Evolutionary conservation across 352 stramenopile species (phyloP), one percentile per base, ranked within the genome.

Genomic region (Aphanomyces invadans): DNA sequence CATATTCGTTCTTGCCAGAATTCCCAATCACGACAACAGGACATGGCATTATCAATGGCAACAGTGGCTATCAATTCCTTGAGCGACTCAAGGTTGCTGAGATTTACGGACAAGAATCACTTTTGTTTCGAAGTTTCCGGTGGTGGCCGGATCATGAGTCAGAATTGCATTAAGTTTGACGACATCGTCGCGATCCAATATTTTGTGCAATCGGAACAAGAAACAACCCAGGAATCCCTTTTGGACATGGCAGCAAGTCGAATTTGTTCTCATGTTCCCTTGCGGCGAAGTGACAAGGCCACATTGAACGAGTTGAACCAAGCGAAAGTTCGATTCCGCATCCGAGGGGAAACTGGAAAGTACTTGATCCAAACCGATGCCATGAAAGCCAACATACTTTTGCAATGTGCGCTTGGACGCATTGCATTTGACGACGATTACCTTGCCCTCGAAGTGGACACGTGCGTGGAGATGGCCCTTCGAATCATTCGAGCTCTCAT

Each of bases 301-400:
- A 28, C 23, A 1, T 64, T 64, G 55, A 64, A 45, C n/a, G 28
- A 28, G 11, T 32, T 64, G 15, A 64, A 64, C 29, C 21, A 64
- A 32, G 36, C 55, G 2, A 28, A 26, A 11, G 31, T 51, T 4
- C 55, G 28, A 25, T 64, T 38, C n/a, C 55, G 55, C 5, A 10
- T 64, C n/a, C 19, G 33, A 19, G 55, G 55, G 5, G 36, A 10
- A 10, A 38, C 36, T 4, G 55, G 55, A 11, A 64, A 64, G 17
- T 32, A 45, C 15, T 48, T 38, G 33, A 29, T 64, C 25, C 55
- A 64, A 49, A 46, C 36, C 25, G 55, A 64, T 21, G 5, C n/a
- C n/a, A 64, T 64, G 55, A 64, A 64, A 29, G 32, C 28, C n/a
- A 64, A 64, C 28, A 4, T 64, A 31, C 55, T 64, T 19, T 38